These are phyloP conservation scores for Flaveria trinervia DNA, from an alignment of 129 eudicot species.

Conservation along the genomic window DNA sequence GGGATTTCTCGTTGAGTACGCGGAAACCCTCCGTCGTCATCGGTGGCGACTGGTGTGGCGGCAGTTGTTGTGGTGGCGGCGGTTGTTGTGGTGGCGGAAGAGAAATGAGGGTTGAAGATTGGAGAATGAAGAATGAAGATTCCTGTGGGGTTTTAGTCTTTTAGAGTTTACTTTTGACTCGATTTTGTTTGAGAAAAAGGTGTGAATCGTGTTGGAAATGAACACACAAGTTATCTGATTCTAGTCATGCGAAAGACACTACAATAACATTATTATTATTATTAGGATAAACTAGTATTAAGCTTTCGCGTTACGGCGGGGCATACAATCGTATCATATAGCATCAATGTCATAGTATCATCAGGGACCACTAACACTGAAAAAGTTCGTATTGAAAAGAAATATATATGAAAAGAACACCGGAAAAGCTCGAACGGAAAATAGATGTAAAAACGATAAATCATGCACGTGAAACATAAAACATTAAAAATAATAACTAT, in stretches of 20 bases:
- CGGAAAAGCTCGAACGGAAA: no score
- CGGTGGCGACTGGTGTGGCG: conserved; percentile 14
- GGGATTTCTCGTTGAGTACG: conserved; percentile 65
- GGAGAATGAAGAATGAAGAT: conserved; percentile 15
- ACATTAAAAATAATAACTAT: no score
- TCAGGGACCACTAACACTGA: no score
- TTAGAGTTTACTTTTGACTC: neutral
- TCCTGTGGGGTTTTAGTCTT: conserved; percentile 24
- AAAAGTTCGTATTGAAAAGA: no score
- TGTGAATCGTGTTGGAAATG: no score
- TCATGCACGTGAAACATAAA: no score
- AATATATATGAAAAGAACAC: no score
- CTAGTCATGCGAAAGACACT: neutral
- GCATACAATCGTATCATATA: no score
- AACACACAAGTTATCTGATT: neutral
- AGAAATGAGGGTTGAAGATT: neutral
- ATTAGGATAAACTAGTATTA: neutral
- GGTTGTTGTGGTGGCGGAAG: neutral
- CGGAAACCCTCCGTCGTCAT: conserved; percentile 56
- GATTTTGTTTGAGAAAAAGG: neutral
- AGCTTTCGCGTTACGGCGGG: no score
- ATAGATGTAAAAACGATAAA: no score
- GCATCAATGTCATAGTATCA: no score
- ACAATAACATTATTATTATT: no score
- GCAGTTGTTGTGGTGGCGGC: neutral